These are phyloP conservation scores for Mesembryanthemum crystallinum DNA, from an alignment of 148 eudicot species.

Conservation along the genomic window DNA sequence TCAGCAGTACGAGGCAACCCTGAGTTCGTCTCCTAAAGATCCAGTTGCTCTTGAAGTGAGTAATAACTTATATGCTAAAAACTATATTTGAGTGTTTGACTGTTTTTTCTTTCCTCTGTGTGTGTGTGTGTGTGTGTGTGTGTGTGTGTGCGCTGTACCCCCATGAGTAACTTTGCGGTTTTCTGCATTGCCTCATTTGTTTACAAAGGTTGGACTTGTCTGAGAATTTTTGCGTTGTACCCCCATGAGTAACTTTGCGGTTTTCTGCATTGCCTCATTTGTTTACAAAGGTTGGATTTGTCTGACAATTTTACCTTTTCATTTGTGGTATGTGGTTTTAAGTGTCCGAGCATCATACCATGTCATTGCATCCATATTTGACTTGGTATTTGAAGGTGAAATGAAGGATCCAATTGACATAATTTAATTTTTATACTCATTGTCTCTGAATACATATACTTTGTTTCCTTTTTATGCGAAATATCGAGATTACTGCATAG, in stretches of 20 bases:
- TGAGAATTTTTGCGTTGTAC: not conserved
- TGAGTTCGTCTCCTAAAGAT: slow-evolving; percentile 71
- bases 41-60: slow-evolving; percentile 76
- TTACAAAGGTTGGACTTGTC: not conserved
- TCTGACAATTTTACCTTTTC: not conserved
- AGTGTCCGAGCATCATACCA: not conserved
- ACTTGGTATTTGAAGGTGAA: not conserved
- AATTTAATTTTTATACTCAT: not conserved
- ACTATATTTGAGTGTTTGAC: too few species aligned
- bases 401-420: not conserved
- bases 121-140: too few species aligned
- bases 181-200: not conserved
- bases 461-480: not conserved
- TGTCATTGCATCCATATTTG: not conserved
- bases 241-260: not conserved
- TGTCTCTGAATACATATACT: not conserved
- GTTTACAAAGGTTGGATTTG: not conserved
- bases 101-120: too few species aligned
- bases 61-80: slow-evolving; percentile 7
- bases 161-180: not conserved
- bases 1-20: slow-evolving; percentile 64
- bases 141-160: not conserved
- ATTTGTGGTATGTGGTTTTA: not conserved
- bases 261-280: not conserved
- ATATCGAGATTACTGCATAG: not conserved